A percentile compares a stretch with the other conserved stretches of the same genome.
These are phyloP conservation scores for Chloris gayana DNA, from an alignment of 176 grass and related monocot species.

Conservation along the genomic window DNA sequence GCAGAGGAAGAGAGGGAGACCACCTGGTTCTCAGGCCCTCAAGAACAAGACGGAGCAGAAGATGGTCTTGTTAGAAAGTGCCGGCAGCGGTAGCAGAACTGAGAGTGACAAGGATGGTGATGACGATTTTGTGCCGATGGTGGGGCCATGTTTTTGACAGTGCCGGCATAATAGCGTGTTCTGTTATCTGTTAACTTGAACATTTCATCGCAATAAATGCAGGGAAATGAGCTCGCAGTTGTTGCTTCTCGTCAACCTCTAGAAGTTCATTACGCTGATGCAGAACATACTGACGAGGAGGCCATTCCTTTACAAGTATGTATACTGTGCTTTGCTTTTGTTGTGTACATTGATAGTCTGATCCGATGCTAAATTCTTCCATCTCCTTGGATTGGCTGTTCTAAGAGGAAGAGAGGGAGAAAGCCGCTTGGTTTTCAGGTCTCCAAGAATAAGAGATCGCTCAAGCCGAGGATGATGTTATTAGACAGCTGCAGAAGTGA, in stretches of 20 bases:
- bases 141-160: constrained; percentile 28
- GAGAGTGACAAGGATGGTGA: constrained; percentile 13
- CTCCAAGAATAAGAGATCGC: too few species aligned
- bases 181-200: too few species aligned
- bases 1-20: constrained; percentile 43
- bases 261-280: constrained; percentile 10
- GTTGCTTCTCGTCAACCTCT: not conserved
- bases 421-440: too few species aligned
- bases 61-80: constrained; percentile 30
- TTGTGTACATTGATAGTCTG: not conserved
- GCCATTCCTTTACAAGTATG: constrained; percentile 28
- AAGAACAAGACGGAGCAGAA: constrained; percentile 47
- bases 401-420: too few species aligned
- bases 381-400: too few species aligned
- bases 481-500: too few species aligned
- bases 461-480: too few species aligned
- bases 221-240: constrained; percentile 10
- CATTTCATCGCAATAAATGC: not conserved
- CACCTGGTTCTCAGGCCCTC: not conserved
- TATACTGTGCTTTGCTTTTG: not conserved
- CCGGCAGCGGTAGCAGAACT: not conserved
- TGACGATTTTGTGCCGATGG: not conserved
- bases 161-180: too few species aligned
- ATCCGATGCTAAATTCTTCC: not conserved
- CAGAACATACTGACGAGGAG: not conserved